These are phyloP conservation scores for Lactarius trivialis DNA, from an alignment of 768 basidiomycete species.

Conservation along the genomic window DNA sequence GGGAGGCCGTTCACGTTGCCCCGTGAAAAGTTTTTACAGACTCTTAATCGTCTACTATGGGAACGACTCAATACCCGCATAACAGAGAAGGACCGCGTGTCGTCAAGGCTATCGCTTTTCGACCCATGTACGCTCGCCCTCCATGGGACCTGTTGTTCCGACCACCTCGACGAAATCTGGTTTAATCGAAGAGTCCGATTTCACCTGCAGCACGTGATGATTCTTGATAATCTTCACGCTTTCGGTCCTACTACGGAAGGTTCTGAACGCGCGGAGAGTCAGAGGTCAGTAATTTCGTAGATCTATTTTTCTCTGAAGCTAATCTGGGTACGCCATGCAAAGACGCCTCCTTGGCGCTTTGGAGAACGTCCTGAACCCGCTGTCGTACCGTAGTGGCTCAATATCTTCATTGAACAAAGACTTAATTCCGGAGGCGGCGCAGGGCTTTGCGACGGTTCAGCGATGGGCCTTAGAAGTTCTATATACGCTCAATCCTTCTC, in stretches of 20 bases:
- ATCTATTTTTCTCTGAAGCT: not conserved
- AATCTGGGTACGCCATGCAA: not conserved
- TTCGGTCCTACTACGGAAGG: not conserved
- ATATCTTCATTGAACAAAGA: slow-evolving; percentile 31
- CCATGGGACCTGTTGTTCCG: slow-evolving; percentile 30
- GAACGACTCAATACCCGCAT: slow-evolving; percentile 5
- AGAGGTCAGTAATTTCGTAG: not conserved
- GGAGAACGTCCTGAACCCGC: slow-evolving; percentile 46
- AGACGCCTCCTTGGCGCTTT: slow-evolving; percentile 26
- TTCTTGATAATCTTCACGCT: slow-evolving; percentile 33
- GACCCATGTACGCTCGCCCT: slow-evolving; percentile 29
- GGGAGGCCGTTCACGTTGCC: not conserved
- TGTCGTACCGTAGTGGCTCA: slow-evolving; percentile 42
- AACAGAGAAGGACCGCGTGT: not conserved
- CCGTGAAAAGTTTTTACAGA: not conserved
- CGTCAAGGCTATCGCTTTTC: slow-evolving; percentile 1
- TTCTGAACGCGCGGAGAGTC: not conserved
- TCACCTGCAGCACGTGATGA: slow-evolving; percentile 44
- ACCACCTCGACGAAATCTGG: slow-evolving; percentile 28
- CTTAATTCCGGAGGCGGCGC: slow-evolving; percentile 36
- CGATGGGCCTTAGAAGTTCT: slow-evolving; percentile 42
- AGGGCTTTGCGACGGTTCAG: slow-evolving; percentile 34
- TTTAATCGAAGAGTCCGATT: slow-evolving; percentile 40
- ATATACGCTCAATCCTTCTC: slow-evolving; percentile 30
- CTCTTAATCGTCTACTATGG: not conserved